Conservation (phyloP, 805 yeast genomes). For the Metschnikowia similis region DNA sequence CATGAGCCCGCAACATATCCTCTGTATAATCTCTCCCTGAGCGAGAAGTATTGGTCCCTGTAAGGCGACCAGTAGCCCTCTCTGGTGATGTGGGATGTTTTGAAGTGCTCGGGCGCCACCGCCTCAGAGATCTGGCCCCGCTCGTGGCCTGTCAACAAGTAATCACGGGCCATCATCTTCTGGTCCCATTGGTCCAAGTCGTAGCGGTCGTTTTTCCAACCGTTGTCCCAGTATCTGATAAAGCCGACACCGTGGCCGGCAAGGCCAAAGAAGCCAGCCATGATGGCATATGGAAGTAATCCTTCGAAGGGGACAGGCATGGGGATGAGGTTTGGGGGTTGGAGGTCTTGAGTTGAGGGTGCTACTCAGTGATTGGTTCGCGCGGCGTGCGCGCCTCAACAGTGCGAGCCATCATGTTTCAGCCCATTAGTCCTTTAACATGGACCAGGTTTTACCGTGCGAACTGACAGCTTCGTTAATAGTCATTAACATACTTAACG, state of each 20-base stretch:
- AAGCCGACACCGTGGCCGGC: constrained; percentile 45
- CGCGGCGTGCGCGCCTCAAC: constrained; percentile 13
- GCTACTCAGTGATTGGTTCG: constrained; percentile 20
- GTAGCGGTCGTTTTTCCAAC: constrained; percentile 44
- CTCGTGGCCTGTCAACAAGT: constrained; percentile 66
- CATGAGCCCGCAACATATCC: constrained; percentile 44
- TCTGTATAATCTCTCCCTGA: constrained; percentile 45
- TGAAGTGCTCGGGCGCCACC: constrained; percentile 72
- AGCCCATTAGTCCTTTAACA: background rate
- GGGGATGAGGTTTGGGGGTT: constrained; percentile 7
- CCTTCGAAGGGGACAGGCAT: constrained; percentile 50
- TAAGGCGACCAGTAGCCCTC: constrained; percentile 45
- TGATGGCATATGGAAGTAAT: constrained; percentile 42
- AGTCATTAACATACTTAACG: too few relatives aligned
- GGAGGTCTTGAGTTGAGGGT: constrained; percentile 2
- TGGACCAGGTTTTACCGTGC: too few relatives aligned
- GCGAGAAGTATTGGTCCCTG: constrained; percentile 43
- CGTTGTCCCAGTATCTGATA: constrained; percentile 46
- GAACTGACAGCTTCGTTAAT: too few relatives aligned
- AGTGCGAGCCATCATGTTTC: background rate
- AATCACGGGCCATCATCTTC: constrained; percentile 64
- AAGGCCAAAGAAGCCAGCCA: constrained; percentile 42
- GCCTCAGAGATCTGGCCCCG: constrained; percentile 67
- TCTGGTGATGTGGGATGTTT: constrained; percentile 46
- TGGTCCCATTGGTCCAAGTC: constrained; percentile 43